Evolutionary conservation across 2,329 filamentous ascomycete genomes (phyloP).

Genomic region (Chalara sp.): DNA sequence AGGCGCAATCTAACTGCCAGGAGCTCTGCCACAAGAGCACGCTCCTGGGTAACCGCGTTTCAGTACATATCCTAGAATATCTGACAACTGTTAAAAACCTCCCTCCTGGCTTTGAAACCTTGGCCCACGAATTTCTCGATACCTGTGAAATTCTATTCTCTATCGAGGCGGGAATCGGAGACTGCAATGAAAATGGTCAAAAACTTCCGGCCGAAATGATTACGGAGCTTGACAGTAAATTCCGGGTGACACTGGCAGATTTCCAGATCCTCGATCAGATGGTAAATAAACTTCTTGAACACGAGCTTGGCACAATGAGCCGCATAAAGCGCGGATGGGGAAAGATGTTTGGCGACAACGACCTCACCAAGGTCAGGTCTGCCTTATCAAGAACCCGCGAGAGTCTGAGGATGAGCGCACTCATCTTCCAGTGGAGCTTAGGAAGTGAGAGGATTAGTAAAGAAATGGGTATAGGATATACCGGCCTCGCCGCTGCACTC

Average conservation of each 20-base stretch:
- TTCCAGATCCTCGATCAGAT: constrained; percentile 59
- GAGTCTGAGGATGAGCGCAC: constrained; percentile 54
- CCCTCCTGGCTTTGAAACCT: constrained; percentile 47
- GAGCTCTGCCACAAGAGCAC: constrained; percentile 53
- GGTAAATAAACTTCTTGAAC: constrained; percentile 43
- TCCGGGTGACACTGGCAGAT: constrained; percentile 52
- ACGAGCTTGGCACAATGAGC: constrained; percentile 14
- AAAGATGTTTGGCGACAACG: constrained; percentile 55
- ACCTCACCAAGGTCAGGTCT: constrained; percentile 52
- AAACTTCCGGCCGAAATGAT: constrained; percentile 53
- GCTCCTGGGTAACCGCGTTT: constrained; percentile 54
- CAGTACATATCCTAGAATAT: constrained; percentile 59
- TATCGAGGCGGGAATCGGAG: constrained; percentile 59
- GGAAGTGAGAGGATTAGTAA: constrained; percentile 51
- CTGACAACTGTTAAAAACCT: constrained; percentile 48
- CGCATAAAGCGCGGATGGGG: constrained; percentile 46
- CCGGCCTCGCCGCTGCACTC: constrained; percentile 57
- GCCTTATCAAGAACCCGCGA: constrained; percentile 53
- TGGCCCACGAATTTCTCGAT: constrained; percentile 62
- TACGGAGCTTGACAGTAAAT: constrained; percentile 57
- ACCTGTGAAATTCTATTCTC: constrained; percentile 59
- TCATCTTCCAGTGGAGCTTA: constrained; percentile 60
- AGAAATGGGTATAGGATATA: constrained; percentile 59
- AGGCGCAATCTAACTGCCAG: constrained; percentile 24
- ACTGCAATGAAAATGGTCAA: constrained; percentile 42